A percentile compares a stretch with the other conserved stretches of the same genome.
These are phyloP conservation scores for Metschnikowia similis DNA, from an alignment of 805 yeast genomes.

Conservation along the genomic window DNA sequence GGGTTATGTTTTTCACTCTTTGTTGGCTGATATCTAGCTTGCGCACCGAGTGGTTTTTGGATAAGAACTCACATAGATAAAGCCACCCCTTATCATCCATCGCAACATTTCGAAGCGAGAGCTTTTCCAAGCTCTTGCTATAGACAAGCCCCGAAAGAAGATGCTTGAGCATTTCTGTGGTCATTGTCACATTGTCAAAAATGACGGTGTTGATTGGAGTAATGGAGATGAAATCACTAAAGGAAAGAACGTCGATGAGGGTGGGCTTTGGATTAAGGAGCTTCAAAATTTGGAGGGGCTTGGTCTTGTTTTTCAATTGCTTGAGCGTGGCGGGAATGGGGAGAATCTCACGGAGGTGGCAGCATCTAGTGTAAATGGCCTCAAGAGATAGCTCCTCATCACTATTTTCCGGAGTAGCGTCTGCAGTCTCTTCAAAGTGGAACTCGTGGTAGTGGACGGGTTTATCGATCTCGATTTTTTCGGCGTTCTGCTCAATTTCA, in stretches of 20 bases:
- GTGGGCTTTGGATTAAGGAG: slow-evolving; percentile 58
- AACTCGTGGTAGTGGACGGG: slow-evolving; percentile 63
- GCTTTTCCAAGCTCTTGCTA: slow-evolving; percentile 44
- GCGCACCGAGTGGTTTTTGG: slow-evolving; percentile 38
- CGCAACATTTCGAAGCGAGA: slow-evolving; percentile 53
- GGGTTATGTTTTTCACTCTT: slow-evolving; percentile 44
- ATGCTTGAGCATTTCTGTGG: slow-evolving; percentile 50
- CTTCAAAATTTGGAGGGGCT: slow-evolving; percentile 52
- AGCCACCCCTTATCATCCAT: slow-evolving; percentile 51
- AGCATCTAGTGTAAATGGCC: slow-evolving; percentile 46
- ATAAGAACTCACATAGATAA: slow-evolving; percentile 45
- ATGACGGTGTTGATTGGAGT: slow-evolving; percentile 53
- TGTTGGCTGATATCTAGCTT: slow-evolving; percentile 58
- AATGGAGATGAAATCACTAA: slow-evolving; percentile 53
- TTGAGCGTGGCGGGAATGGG: slow-evolving; percentile 51
- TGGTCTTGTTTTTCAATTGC: slow-evolving; percentile 47
- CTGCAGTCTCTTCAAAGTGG: slow-evolving; percentile 31
- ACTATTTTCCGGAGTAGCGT: not conserved
- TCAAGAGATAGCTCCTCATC: slow-evolving; percentile 39
- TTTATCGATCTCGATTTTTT: slow-evolving; percentile 55
- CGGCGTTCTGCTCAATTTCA: slow-evolving; percentile 16
- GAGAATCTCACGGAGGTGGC: slow-evolving; percentile 45
- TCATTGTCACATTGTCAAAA: slow-evolving; percentile 54
- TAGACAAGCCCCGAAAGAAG: slow-evolving; percentile 43
- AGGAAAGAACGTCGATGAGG: slow-evolving; percentile 51